Evolutionary conservation across 2,329 filamentous ascomycete species (phyloP).

Genomic region (Colletotrichum plurivorum): DNA sequence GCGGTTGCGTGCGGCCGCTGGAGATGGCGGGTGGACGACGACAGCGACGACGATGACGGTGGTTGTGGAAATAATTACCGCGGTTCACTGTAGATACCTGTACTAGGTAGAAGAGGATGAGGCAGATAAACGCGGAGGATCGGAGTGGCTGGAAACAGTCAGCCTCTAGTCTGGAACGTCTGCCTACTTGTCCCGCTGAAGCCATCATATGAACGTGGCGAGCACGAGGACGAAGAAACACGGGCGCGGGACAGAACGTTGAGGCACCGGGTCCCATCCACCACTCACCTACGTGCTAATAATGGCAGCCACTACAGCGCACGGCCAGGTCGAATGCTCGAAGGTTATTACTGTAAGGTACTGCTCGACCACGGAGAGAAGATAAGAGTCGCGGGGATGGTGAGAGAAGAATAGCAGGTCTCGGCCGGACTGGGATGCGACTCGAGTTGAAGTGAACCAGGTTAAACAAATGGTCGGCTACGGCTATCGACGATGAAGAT

Average conservation of each 20-base stretch:
- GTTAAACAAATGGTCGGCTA: background rate
- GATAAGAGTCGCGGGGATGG: conserved; percentile 21
- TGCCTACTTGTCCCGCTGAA: conserved; percentile 23
- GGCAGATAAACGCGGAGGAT: conserved; percentile 18
- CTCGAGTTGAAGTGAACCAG: conserved; percentile 11
- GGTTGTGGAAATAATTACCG: conserved; percentile 15
- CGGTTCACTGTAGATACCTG: background rate
- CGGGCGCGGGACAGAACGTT: conserved; percentile 1
- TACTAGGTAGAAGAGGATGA: background rate
- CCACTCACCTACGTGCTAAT: conserved; percentile 18
- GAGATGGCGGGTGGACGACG: background rate
- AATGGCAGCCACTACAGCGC: background rate
- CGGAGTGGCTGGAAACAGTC: conserved; percentile 22
- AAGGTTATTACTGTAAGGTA: conserved; percentile 14
- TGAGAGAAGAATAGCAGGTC: conserved; percentile 12
- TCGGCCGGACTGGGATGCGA: conserved; percentile 6
- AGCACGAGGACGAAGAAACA: conserved; percentile 18
- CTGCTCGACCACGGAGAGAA: conserved; percentile 6
- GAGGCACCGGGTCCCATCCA: conserved; percentile 14
- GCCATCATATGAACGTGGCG: conserved; percentile 17
- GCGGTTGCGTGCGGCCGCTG: conserved; percentile 29
- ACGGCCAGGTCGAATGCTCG: background rate
- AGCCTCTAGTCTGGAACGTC: conserved; percentile 14
- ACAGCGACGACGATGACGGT: background rate
- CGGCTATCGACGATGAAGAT: background rate